Percentiles rank a stretch among this genome's conserved stretches.
Evolutionary conservation across 2,329 filamentous ascomycete genomes (phyloP).

Genomic region (Penicillium sp.): DNA sequence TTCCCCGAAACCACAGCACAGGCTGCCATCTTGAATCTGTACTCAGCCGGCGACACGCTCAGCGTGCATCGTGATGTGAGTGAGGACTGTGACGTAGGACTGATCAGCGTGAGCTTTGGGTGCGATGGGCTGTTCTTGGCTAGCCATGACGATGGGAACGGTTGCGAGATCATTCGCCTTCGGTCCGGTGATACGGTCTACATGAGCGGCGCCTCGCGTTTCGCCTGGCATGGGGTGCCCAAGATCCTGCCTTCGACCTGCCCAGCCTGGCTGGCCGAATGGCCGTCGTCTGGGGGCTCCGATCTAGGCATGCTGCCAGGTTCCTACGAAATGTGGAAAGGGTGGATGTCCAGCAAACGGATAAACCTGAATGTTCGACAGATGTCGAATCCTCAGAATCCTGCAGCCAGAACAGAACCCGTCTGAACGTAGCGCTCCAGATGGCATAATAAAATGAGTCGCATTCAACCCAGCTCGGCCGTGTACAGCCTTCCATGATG

Average conservation of each 20-base stretch:
- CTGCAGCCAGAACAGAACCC: background rate
- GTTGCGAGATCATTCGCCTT: slow-evolving; percentile 60
- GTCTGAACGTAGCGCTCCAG: background rate
- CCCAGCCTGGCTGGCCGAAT: slow-evolving; percentile 70
- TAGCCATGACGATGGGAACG: slow-evolving; percentile 59
- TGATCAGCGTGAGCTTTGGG: slow-evolving; percentile 85
- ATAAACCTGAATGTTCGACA: slow-evolving; percentile 93
- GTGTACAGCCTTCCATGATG: too few relatives aligned
- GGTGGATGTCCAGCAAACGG: slow-evolving; percentile 86
- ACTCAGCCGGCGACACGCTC: slow-evolving; percentile 85
- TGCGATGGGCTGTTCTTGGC: slow-evolving; percentile 90
- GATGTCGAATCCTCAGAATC: slow-evolving; percentile 61
- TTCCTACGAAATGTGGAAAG: slow-evolving; percentile 68
- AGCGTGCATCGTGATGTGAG: slow-evolving; percentile 94
- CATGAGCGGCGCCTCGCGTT: slow-evolving; percentile 79
- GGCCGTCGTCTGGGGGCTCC: slow-evolving; percentile 61
- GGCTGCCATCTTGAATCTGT: slow-evolving; percentile 92
- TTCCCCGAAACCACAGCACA: slow-evolving; percentile 80
- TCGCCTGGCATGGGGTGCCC: slow-evolving; percentile 94
- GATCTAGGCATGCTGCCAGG: slow-evolving; percentile 33
- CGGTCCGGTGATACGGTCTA: slow-evolving; percentile 86
- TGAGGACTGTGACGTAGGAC: slow-evolving; percentile 74
- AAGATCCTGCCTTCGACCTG: slow-evolving; percentile 81
- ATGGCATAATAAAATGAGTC: background rate
- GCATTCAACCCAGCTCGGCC: too few relatives aligned